Evolutionary conservation across 805 yeast genomes (phyloP).

Genomic region (Nakazawaea ernobii): DNA sequence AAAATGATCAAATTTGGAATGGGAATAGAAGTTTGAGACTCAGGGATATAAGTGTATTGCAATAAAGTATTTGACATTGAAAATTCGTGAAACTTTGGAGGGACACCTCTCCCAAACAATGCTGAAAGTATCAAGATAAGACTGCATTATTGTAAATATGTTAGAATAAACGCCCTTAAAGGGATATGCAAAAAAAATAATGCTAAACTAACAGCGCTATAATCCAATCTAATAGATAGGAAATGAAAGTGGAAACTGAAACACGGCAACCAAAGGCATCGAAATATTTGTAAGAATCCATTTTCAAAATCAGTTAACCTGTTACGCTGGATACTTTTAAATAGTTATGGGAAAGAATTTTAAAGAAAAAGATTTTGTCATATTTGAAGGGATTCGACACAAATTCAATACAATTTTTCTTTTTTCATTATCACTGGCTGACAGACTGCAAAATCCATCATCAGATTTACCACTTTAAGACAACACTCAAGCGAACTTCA

Average conservation of each 20-base stretch:
- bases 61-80: conserved; percentile 26
- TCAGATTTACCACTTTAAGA: too few species aligned
- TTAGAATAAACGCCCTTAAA: not conserved
- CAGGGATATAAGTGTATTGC: conserved; percentile 30
- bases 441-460: too few species aligned
- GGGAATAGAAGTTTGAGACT: conserved; percentile 27
- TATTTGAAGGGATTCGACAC: too few species aligned
- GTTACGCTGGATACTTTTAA: too few species aligned
- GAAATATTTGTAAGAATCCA: not conserved
- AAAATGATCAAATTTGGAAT: conserved; percentile 25
- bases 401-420: too few species aligned
- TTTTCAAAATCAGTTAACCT: too few species aligned
- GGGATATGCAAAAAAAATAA: not conserved
- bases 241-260: conserved; percentile 22
- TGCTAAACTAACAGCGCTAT: conserved; percentile 13
- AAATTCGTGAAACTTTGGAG: conserved; percentile 37
- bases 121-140: conserved; percentile 19
- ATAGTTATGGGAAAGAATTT: not conserved
- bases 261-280: conserved; percentile 9
- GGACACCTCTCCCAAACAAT: conserved; percentile 25
- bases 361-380: not conserved
- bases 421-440: too few species aligned
- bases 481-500: too few species aligned
- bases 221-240: conserved; percentile 28
- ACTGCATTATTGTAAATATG: not conserved